Percentiles rank a stretch among this genome's conserved stretches.
These are phyloP conservation scores for Dalbergia cochinchinensis DNA, from an alignment of 306 rosid species.

Conservation along the genomic window DNA sequence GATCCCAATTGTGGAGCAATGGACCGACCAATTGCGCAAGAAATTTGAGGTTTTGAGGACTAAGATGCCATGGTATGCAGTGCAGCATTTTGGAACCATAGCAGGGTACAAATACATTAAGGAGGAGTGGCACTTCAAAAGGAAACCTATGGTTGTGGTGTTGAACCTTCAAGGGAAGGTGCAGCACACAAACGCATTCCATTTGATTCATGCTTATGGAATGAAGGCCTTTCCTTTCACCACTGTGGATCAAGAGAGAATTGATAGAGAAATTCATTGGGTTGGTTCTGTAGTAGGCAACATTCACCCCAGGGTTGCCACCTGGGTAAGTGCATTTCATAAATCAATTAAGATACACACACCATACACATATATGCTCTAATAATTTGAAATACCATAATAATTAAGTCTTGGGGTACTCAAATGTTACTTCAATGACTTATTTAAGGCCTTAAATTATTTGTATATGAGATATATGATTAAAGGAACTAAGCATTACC, in stretches of 20 bases:
- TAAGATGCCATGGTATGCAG: conserved; percentile 66
- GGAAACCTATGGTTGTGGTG: conserved; percentile 59
- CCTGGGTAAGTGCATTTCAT: conserved; percentile 53
- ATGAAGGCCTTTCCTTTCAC: conserved; percentile 62
- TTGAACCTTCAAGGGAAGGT: conserved; percentile 67
- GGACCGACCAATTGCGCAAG: conserved; percentile 57
- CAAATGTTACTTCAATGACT: too few species aligned
- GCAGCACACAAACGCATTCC: conserved; percentile 58
- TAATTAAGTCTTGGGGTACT: too few species aligned
- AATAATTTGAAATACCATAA: background rate
- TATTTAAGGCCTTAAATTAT: too few species aligned
- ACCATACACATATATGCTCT: background rate
- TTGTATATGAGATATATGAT: too few species aligned
- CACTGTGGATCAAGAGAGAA: background rate
- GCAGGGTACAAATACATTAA: conserved; percentile 65
- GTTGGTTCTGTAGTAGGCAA: conserved; percentile 13
- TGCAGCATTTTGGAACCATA: conserved; percentile 40
- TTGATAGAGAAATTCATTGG: conserved; percentile 41
- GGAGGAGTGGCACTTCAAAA: conserved; percentile 71
- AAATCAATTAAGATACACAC: background rate
- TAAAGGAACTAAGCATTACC: background rate
- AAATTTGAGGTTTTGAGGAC: conserved; percentile 59
- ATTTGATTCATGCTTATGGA: conserved; percentile 63
- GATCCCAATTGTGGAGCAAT: conserved; percentile 69
- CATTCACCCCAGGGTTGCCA: conserved; percentile 21